These are phyloP conservation scores for Polytrichum formosum DNA, from an alignment of 225 moss, liverwort and hornwort genomes.

Conservation along the genomic window DNA sequence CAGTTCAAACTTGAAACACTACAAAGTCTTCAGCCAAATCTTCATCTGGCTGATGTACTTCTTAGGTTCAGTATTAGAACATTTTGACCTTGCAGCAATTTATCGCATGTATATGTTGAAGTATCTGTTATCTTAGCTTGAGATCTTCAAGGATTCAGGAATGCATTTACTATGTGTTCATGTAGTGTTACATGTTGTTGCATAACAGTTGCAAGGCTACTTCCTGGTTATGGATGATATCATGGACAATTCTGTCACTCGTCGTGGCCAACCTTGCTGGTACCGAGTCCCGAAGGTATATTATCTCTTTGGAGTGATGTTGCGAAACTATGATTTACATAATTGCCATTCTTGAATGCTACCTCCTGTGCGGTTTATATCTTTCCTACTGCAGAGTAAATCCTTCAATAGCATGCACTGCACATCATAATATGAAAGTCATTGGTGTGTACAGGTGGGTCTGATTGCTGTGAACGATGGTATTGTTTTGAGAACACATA, in stretches of 20 bases:
- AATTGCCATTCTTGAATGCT: not conserved
- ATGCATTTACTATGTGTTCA: no score
- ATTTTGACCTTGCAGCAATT: no score
- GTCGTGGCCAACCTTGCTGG: conserved; percentile 95
- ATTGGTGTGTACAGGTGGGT: conserved; percentile 61
- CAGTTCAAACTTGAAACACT: no score
- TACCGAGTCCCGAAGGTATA: conserved; percentile 82
- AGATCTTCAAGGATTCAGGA: no score
- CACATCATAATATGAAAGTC: conserved; percentile 3
- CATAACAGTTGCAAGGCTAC: conserved; percentile 77
- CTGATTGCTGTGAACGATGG: conserved; percentile 88
- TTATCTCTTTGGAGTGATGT: not conserved
- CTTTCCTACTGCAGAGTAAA: not conserved
- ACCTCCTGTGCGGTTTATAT: not conserved
- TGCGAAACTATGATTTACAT: not conserved
- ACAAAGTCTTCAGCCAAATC: no score
- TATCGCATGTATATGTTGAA: no score
- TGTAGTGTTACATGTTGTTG: no score
- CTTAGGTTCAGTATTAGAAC: no score
- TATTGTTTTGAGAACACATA: conserved; percentile 72
- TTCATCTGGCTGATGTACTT: no score
- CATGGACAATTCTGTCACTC: conserved; percentile 86
- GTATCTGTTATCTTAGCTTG: no score
- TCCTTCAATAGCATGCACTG: not conserved
- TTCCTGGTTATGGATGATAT: conserved; percentile 94